Base-by-base conservation (phyloP, 2,329 filamentous ascomycete species). In the Fusarium sp. region DNA sequence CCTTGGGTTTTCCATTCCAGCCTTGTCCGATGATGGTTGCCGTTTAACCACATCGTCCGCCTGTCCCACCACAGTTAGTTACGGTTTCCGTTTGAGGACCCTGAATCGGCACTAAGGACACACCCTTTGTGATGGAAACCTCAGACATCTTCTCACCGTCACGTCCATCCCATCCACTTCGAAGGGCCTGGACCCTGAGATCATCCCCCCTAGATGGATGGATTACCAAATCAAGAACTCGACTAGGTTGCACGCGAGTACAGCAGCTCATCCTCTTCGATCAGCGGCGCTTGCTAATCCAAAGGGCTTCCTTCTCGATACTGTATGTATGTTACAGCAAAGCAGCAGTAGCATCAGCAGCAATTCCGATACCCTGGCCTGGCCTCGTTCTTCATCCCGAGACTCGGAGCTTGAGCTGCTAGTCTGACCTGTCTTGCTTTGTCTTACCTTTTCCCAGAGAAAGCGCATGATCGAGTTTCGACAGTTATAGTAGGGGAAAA, bases 131-230 rank as follows among this genome's bases (percentile, higher is more conserved):
- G 37, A 62, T 41, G n/a, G 48, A 50, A 66, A 21, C 61, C 61
- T 60, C 42, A 54, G 43, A 55, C 50, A 64, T 34, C 34, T 50
- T 42, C 50, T 55, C 69, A 63, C 68, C 64, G 63, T 74, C 69
- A 63, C 50, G 47, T 58, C 65, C 51, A 25, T 51, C 46, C 37
- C 50, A 66, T 60, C 61, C 67, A 70, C 58, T 66, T 74, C 69
- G 72, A 74, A 73, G 69, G 72, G 72, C 72, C 72, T 73, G 62
- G 72, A 74, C 72, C 72, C 60, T 66, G 68, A 66, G 72, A 74
- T 74, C 72, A 69, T 68, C 72, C 57, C 65, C 68, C 69, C 49
- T 60, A 50, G 42, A 56, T 55, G 47, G 50, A 61, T 43, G 57
- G 59, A 72, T 73, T 63, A 73, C 68, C 60, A 73, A 71, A 72